Evolutionary conservation across 176 grass and related monocot species (phyloP).

Genomic region (Typha latifolia): DNA sequence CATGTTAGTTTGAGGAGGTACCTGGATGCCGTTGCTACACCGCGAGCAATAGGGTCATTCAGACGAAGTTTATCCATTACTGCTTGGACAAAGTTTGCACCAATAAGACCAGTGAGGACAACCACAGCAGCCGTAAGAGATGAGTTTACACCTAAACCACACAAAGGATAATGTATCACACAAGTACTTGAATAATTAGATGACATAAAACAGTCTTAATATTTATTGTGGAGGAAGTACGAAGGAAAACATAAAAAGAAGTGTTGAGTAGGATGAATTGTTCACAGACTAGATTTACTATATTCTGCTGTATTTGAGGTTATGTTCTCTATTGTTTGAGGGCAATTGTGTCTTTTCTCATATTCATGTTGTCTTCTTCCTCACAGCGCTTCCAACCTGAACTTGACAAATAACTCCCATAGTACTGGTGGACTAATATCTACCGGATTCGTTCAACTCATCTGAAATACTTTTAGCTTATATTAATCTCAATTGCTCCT

Average conservation of each 20-base stretch:
- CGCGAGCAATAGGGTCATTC: conserved; percentile 82
- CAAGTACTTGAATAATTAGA: not conserved
- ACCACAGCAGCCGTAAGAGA: conserved; percentile 85
- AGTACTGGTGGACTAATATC: no score
- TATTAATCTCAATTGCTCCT: no score
- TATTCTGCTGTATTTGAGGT: not conserved
- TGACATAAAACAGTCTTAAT: not conserved
- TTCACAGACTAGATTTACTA: not conserved
- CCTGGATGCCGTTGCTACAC: conserved; percentile 91
- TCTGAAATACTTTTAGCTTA: no score
- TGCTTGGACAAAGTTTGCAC: conserved; percentile 85
- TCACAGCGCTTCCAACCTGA: no score
- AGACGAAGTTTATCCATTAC: conserved; percentile 79
- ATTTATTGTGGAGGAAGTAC: no score
- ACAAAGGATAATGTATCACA: not conserved
- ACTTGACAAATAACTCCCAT: no score
- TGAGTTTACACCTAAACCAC: conserved; percentile 53
- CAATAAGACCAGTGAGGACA: conserved; percentile 80
- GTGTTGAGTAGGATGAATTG: not conserved
- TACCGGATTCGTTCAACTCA: no score
- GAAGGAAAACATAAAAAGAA: not conserved
- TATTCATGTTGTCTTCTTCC: no score
- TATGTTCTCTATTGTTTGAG: no score
- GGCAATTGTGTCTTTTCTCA: no score
- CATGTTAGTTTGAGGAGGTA: conserved; percentile 4